phyloP scores from a whole-genome alignment of 2,329 filamentous ascomycete species.

The Claviceps paspali region DNA sequence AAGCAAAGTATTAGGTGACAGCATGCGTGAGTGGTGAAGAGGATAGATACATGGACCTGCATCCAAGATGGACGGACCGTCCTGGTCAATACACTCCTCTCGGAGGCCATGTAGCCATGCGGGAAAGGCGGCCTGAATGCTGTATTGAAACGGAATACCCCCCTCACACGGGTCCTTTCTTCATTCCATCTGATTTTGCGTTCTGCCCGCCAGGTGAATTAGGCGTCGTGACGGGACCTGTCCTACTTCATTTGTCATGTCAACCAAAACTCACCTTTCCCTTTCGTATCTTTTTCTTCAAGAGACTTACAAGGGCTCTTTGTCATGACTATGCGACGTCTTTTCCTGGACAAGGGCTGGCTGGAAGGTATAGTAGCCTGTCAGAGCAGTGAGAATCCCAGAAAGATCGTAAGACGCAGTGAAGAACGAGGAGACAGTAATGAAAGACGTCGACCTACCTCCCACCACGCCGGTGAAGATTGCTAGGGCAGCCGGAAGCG shows the following conservation, averaged over 20 bases:
- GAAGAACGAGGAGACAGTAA: not conserved
- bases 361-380: slow-evolving; percentile 24
- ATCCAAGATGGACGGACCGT: not conserved
- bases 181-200: not conserved
- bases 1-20: too few relatives aligned
- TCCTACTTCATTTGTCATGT: not conserved
- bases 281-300: not conserved
- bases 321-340: slow-evolving; percentile 4
- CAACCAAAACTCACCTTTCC: not conserved
- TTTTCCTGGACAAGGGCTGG: slow-evolving; percentile 16
- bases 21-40: too few relatives aligned
- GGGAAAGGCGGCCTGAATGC: not conserved
- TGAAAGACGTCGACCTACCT: slow-evolving; percentile 11
- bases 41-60: too few relatives aligned
- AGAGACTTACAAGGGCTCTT: not conserved
- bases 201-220: not conserved
- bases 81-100: not conserved
- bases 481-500: slow-evolving; percentile 20
- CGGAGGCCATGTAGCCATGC: too few relatives aligned
- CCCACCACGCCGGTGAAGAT: slow-evolving; percentile 22
- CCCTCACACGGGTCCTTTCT: too few relatives aligned
- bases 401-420: too few relatives aligned
- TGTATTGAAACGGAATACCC: too few relatives aligned
- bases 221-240: not conserved
- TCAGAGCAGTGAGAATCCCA: not conserved